These are phyloP conservation scores for Populus hybrid DNA, from an alignment of 441 rosid genomes.

Conservation along the genomic window DNA sequence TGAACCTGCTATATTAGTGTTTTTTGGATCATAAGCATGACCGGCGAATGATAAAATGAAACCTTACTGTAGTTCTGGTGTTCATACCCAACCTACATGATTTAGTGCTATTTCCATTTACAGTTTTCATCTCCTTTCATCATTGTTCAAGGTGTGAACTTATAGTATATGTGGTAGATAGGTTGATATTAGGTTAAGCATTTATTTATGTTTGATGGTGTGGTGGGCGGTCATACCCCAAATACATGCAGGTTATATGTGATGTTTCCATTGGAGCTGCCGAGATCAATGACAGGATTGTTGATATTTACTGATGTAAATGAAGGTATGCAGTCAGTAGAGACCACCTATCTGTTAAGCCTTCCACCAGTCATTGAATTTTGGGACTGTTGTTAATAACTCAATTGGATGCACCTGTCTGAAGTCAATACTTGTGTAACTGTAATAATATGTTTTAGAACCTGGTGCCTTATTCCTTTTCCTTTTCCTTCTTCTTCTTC, in stretches of 20 bases:
- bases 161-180: slow-evolving; percentile 16
- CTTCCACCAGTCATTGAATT: slow-evolving; percentile 17
- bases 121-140: background rate
- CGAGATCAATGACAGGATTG: slow-evolving; percentile 40
- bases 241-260: slow-evolving; percentile 52
- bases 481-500: slow-evolving; percentile 3
- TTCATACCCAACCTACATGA: background rate
- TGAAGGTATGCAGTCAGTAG: slow-evolving; percentile 44
- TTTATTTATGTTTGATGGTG: slow-evolving; percentile 36
- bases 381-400: slow-evolving; percentile 22
- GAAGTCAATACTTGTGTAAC: slow-evolving; percentile 12
- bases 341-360: slow-evolving; percentile 26
- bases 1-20: slow-evolving; percentile 4
- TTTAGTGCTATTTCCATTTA: background rate
- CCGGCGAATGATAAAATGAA: background rate
- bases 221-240: slow-evolving; percentile 47
- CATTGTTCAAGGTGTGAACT: slow-evolving; percentile 12
- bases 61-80: slow-evolving; percentile 2
- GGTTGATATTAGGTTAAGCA: slow-evolving; percentile 24
- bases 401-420: slow-evolving; percentile 12
- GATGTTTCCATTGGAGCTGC: slow-evolving; percentile 49
- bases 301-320: slow-evolving; percentile 33
- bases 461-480: slow-evolving; percentile 36
- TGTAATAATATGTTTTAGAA: slow-evolving; percentile 18
- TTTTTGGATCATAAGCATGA: slow-evolving; percentile 15